Evolutionary conservation across 1,284 basidiomycete species (phyloP).

Genomic region (Abortiporus biennis): DNA sequence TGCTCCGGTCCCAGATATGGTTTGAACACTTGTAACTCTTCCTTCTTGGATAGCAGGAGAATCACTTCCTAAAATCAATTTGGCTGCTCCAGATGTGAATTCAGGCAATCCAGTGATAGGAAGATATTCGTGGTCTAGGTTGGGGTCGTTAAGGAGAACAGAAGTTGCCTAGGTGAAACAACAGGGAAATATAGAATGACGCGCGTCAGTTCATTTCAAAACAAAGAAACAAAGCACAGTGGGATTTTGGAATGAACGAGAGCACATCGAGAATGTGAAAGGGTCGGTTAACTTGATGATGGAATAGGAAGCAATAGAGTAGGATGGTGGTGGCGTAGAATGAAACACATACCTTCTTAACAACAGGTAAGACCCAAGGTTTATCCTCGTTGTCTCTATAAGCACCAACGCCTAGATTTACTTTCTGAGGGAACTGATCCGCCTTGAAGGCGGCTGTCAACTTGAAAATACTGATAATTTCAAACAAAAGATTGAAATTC

Average conservation of each 20-base stretch:
- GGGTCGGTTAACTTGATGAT: no score
- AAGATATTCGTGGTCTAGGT: constrained; percentile 91
- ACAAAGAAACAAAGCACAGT: background rate
- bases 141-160: constrained; percentile 63
- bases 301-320: no score
- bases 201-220: no score
- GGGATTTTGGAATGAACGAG: background rate
- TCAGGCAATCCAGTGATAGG: constrained; percentile 85
- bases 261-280: no score
- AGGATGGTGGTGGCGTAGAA: background rate
- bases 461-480: constrained; percentile 94
- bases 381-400: constrained; percentile 84
- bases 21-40: constrained; percentile 77
- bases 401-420: constrained; percentile 90
- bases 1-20: constrained; percentile 94
- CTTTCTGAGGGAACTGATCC: constrained; percentile 75
- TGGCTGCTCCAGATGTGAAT: constrained; percentile 76
- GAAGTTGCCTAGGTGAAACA: constrained; percentile 58
- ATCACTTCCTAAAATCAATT: constrained; percentile 73
- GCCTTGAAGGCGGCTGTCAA: constrained; percentile 85
- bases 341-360: constrained; percentile 63
- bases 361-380: constrained; percentile 90
- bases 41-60: constrained; percentile 71
- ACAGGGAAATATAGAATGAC: no score
- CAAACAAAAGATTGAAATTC: constrained; percentile 1